Evolutionary conservation across 1,284 basidiomycete species (phyloP).

Genomic region (Wallemia hederae): DNA sequence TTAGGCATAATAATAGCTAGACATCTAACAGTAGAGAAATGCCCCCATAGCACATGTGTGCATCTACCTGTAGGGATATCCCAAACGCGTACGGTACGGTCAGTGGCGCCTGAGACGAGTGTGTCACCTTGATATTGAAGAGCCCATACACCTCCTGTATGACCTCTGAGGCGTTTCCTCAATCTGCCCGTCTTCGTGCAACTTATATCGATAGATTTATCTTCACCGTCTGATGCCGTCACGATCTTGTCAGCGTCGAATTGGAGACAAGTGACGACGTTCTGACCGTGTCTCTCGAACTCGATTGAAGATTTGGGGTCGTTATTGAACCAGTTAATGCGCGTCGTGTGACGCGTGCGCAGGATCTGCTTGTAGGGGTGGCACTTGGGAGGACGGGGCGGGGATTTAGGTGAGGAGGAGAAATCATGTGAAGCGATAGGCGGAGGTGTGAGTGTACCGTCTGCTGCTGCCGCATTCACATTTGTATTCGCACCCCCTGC

Average conservation of each 20-base stretch:
- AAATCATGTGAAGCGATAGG: neutral
- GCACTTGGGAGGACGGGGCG: conserved; percentile 26
- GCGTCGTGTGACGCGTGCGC: conserved; percentile 49
- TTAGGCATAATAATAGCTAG: conserved; percentile 69
- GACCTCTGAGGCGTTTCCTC: conserved; percentile 44
- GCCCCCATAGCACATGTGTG: conserved; percentile 70
- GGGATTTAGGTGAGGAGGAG: conserved; percentile 6
- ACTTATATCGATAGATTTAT: conserved; percentile 76
- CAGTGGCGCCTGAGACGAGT: conserved; percentile 73
- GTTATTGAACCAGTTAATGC: conserved; percentile 42
- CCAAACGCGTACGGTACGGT: conserved; percentile 82
- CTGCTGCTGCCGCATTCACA: conserved; percentile 1
- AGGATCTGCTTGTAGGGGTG: conserved; percentile 64
- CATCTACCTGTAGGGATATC: conserved; percentile 46
- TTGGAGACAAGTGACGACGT: conserved; percentile 74
- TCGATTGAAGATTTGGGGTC: conserved; percentile 27
- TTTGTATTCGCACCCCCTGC: conserved; percentile 1
- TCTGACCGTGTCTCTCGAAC: conserved; percentile 58
- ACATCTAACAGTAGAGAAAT: conserved; percentile 74
- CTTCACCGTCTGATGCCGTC: conserved; percentile 46
- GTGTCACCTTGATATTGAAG: conserved; percentile 39
- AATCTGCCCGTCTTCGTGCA: conserved; percentile 48
- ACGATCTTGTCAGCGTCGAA: conserved; percentile 81
- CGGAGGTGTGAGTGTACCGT: conserved; percentile 1
- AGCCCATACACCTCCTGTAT: conserved; percentile 89